Evolutionary conservation across 345 rosid species (phyloP).

Genomic region (Eucalyptus microcorys): DNA sequence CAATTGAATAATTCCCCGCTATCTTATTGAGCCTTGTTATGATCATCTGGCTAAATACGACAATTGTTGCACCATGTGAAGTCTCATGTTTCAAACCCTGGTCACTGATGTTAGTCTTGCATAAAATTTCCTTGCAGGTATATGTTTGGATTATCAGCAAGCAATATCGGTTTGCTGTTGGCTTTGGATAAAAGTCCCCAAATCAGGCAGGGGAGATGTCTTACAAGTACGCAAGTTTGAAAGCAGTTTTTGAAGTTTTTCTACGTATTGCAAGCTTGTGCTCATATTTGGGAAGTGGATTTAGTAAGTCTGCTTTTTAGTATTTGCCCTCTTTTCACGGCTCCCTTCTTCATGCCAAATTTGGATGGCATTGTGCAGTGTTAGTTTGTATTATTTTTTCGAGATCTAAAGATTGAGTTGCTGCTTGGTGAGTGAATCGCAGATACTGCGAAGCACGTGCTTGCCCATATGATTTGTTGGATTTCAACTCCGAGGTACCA

Average conservation of each 20-base stretch:
- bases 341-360: not conserved
- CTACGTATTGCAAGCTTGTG: not conserved
- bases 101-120: not conserved
- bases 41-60: not conserved
- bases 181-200: constrained; percentile 66
- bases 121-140: constrained; percentile 26
- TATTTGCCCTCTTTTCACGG: not conserved
- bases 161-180: constrained; percentile 69
- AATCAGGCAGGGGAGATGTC: constrained; percentile 68
- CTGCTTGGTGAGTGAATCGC: not conserved
- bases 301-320: not conserved
- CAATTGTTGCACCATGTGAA: not conserved
- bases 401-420: not conserved
- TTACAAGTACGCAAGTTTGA: constrained; percentile 64
- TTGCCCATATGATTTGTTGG: constrained; percentile 7
- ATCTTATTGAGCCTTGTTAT: not conserved
- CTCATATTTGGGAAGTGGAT: not conserved
- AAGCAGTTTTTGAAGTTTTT: not conserved
- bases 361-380: not conserved
- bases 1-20: not conserved
- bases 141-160: constrained; percentile 48
- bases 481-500: constrained; percentile 3
- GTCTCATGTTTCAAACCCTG: not conserved
- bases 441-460: not conserved
- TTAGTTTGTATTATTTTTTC: not conserved